These are phyloP conservation scores for Ophiostoma tasmaniense DNA, from an alignment of 2,329 filamentous ascomycete species.

Conservation along the genomic window DNA sequence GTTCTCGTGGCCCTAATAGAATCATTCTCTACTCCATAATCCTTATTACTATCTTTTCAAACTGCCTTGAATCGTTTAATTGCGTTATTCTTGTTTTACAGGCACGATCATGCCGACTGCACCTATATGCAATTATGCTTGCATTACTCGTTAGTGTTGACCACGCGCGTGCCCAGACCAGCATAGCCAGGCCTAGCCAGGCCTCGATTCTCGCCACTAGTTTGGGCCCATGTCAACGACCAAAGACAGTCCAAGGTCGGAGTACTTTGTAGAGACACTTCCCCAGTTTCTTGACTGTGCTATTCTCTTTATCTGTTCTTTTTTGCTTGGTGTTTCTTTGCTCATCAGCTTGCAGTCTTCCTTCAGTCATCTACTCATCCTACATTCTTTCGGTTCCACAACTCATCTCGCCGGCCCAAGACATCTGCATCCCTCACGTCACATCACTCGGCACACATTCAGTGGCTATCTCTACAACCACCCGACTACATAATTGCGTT, in stretches of 20 bases:
- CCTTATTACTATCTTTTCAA: not conserved
- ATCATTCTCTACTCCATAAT: too few relatives aligned
- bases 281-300: not conserved
- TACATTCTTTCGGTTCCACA: not conserved
- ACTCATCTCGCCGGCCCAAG: not conserved
- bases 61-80: not conserved
- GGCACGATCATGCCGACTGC: not conserved
- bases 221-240: not conserved
- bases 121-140: not conserved
- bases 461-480: too few relatives aligned
- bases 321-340: not conserved
- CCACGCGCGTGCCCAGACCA: not conserved
- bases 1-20: slow-evolving; percentile 1
- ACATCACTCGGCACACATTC: not conserved
- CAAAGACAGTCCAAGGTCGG: not conserved
- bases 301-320: not conserved
- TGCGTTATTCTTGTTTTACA: not conserved
- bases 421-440: not conserved
- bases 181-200: slow-evolving; percentile 1
- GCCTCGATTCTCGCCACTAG: slow-evolving; percentile 2
- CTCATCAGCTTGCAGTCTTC: not conserved
- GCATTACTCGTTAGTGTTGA: not conserved
- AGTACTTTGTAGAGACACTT: not conserved
- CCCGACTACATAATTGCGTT: too few relatives aligned
- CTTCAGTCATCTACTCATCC: not conserved